These are phyloP conservation scores for Yamadazyma insecticola DNA, from an alignment of 805 yeast genomes.

Conservation along the genomic window DNA sequence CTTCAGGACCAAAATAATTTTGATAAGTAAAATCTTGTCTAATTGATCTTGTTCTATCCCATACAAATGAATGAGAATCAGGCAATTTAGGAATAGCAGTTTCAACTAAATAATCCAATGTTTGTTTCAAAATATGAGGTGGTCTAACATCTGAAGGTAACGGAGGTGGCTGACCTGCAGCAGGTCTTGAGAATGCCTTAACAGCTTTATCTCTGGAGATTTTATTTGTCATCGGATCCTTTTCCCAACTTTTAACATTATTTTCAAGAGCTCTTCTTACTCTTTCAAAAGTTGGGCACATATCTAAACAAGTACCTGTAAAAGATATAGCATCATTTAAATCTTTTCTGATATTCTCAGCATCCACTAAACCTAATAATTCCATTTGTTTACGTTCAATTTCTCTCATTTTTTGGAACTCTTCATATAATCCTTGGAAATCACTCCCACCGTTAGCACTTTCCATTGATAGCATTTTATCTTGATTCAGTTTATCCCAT, in stretches of 20 bases:
- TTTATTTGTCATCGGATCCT: constrained; percentile 48
- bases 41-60: constrained; percentile 97
- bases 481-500: constrained; percentile 80
- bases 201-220: constrained; percentile 63
- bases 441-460: constrained; percentile 43
- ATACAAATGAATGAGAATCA: constrained; percentile 80
- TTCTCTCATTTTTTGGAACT: constrained; percentile 68
- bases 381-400: constrained; percentile 78
- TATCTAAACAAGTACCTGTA: constrained; percentile 83
- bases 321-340: constrained; percentile 86
- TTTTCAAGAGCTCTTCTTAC: constrained; percentile 83
- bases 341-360: constrained; percentile 74
- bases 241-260: constrained; percentile 76
- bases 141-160: constrained; percentile 97
- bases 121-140: constrained; percentile 63
- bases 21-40: constrained; percentile 97
- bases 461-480: constrained; percentile 52
- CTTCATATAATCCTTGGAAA: constrained; percentile 68
- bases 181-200: constrained; percentile 93
- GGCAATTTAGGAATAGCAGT: constrained; percentile 65
- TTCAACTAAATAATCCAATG: constrained; percentile 69
- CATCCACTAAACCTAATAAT: constrained; percentile 74
- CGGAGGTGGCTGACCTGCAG: constrained; percentile 98
- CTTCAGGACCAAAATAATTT: constrained; percentile 89
- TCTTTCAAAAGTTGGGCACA: constrained; percentile 95